Conservation (phyloP, 495 filamentous ascomycete genomes). For the Aspergillus ostianus region DNA sequence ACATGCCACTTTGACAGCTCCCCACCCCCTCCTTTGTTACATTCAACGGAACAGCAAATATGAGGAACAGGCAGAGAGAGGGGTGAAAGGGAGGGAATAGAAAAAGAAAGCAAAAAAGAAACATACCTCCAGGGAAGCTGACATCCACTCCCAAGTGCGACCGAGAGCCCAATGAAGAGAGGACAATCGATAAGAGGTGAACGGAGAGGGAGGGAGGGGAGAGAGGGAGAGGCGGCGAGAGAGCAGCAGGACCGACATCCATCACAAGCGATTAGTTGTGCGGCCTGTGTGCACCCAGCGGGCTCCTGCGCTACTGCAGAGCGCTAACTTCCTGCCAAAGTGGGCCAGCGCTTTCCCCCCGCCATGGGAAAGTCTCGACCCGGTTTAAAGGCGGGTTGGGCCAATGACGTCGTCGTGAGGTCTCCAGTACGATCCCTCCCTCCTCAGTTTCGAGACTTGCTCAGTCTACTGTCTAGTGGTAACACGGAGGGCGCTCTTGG, state of each 20-base stretch:
- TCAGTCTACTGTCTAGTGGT: no score
- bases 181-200: not conserved
- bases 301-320: not conserved
- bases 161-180: conserved; percentile 9
- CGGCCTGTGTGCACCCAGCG: not conserved
- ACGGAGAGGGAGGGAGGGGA: conserved; percentile 1
- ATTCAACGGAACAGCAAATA: not conserved
- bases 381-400: not conserved
- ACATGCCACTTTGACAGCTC: not conserved
- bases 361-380: conserved; percentile 17
- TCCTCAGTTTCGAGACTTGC: not conserved
- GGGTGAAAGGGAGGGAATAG: not conserved
- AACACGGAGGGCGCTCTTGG: no score
- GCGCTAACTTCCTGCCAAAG: no score
- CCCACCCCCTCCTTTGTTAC: not conserved
- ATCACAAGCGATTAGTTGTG: not conserved
- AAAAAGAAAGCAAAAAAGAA: conserved; percentile 4
- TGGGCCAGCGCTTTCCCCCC: not conserved
- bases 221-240: not conserved
- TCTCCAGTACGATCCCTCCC: conserved; percentile 15
- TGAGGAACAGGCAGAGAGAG: not conserved
- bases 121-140: conserved; percentile 14
- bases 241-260: not conserved
- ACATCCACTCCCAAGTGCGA: conserved; percentile 1
- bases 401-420: conserved; percentile 30